Base-by-base conservation (phyloP, 495 filamentous ascomycete species). In the Xylaria intraflava region DNA sequence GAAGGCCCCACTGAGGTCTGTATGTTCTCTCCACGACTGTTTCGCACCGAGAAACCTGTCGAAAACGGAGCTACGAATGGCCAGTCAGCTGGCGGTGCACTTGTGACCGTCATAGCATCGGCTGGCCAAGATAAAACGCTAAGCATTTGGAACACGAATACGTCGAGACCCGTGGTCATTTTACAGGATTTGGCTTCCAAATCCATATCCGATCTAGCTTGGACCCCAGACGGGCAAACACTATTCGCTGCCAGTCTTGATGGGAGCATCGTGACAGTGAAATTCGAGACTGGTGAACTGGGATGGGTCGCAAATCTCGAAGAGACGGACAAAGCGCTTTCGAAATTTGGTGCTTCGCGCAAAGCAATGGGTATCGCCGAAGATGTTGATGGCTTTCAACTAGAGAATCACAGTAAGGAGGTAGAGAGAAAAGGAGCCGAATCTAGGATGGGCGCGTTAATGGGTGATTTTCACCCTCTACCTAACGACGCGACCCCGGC, bases 1-100 rank as follows among this genome's bases (percentile, higher is more conserved):
- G 93, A 99, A 78, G 90, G 87, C 6, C 93, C 93, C 1, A 90
- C 93, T 3, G 93, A 97, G 72, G 93, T 97, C 11, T 96, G 92
- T 73, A 86, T 93, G 55, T 99, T 99, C 65, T 95, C 91, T 11
- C 94, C 93, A 7, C 78, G 94, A 51, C 70, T 97, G 33, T 97
- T 96, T 39, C 67, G 77, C 68, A 84, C 84, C n/a, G 79, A 78
- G 27, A 79, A 87, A 30, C 86, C 87, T 11, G 29, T 59, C 41
- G 72, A 75, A 36, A 72, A 67, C 29, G 65, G 55, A 0, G 30
- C 59, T 3, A 61, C 64, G 24, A 69, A 72, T 44, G 68, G 65
- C 17, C 41, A 65, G 30, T 41, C 64, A 12, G 38, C 62, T 2
- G 67, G 65, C 47, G 66, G 65, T 22, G 56, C 68, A 39, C 74